These are phyloP conservation scores for Fraxinus floribunda DNA, from an alignment of 305 asterid genomes.

Conservation along the genomic window DNA sequence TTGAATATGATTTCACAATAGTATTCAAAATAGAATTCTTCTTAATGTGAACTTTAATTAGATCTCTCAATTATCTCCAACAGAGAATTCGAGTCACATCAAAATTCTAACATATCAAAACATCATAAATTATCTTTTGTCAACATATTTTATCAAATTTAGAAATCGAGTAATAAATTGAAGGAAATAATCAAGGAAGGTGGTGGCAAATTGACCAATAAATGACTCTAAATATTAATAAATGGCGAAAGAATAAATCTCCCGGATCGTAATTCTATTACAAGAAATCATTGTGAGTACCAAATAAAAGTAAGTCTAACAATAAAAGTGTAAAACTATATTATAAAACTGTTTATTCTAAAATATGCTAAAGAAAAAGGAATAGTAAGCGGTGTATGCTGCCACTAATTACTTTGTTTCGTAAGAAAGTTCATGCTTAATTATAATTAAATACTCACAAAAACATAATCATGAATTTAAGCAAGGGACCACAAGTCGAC, in stretches of 20 bases:
- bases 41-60: too few relatives aligned
- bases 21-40: too few relatives aligned
- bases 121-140: too few relatives aligned
- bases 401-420: background rate
- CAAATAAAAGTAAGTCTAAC: background rate
- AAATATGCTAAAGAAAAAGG: background rate
- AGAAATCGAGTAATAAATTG: background rate
- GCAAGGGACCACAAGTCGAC: background rate
- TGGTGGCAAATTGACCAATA: slow-evolving; percentile 1
- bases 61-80: too few relatives aligned
- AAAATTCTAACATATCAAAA: too few relatives aligned
- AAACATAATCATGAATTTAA: background rate
- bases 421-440: background rate
- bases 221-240: slow-evolving; percentile 5
- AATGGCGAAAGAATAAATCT: background rate
- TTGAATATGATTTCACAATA: too few relatives aligned
- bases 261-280: background rate
- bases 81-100: too few relatives aligned
- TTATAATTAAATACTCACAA: background rate
- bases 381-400: background rate
- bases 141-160: background rate
- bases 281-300: background rate
- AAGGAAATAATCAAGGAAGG: slow-evolving; percentile 9
- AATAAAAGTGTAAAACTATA: background rate
- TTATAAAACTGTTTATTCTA: background rate